Conservation (phyloP, 495 filamentous ascomycete genomes). For the Cercophora newfieldiana region DNA sequence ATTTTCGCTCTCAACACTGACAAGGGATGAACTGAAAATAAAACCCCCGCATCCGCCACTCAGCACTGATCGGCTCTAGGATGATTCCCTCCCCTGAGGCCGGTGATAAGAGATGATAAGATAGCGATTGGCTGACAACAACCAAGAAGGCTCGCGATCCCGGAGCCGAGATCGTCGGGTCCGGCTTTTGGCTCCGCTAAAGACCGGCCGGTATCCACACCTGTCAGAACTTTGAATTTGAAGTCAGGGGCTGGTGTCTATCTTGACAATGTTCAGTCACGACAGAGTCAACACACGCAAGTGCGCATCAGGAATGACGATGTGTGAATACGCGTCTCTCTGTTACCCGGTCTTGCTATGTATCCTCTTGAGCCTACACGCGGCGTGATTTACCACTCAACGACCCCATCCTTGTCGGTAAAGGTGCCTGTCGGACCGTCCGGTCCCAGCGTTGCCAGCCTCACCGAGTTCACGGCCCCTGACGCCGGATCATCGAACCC, state of each 20-base stretch:
- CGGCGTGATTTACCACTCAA: not conserved
- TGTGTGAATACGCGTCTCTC: too few species aligned
- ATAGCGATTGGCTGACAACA: not conserved
- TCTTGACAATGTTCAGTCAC: too few species aligned
- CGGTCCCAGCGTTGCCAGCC: conserved; percentile 24
- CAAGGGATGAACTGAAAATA: not conserved
- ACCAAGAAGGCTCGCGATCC: not conserved
- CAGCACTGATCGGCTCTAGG: not conserved
- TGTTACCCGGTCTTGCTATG: too few species aligned
- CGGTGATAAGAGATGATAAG: not conserved
- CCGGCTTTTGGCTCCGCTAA: too few species aligned
- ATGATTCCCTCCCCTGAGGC: not conserved
- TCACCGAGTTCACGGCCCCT: conserved; percentile 23
- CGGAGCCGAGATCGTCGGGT: not conserved
- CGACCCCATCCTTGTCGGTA: not conserved
- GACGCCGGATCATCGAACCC: not conserved
- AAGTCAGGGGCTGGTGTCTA: too few species aligned
- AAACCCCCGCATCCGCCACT: not conserved
- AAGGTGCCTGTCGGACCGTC: conserved; percentile 26
- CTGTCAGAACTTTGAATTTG: too few species aligned
- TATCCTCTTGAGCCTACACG: too few species aligned
- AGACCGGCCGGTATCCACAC: too few species aligned
- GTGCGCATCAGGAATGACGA: too few species aligned
- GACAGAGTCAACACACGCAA: too few species aligned
- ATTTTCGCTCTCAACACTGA: not conserved